Evolutionary conservation across 441 rosid species (phyloP).

Genomic region (Erodium texanum): DNA sequence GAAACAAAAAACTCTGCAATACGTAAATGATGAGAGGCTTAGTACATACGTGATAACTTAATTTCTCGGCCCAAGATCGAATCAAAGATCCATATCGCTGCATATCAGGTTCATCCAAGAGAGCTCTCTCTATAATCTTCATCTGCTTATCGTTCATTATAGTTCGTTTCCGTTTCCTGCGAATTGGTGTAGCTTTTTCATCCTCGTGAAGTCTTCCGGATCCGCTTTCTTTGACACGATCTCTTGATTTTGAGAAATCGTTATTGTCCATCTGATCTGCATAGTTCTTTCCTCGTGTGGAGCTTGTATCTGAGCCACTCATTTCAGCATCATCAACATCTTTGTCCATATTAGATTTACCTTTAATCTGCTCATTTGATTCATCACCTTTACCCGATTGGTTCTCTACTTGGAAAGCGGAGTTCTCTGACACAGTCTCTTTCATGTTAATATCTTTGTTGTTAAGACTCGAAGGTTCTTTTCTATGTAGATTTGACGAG

Average conservation of each 20-base stretch:
- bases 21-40: slow-evolving; percentile 9
- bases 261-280: slow-evolving; percentile 41
- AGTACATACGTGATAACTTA: slow-evolving; percentile 57
- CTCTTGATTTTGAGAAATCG: slow-evolving; percentile 16
- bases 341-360: slow-evolving; percentile 39
- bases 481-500: slow-evolving; percentile 34
- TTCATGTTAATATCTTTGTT: slow-evolving; percentile 29
- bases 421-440: slow-evolving; percentile 57
- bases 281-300: slow-evolving; percentile 51
- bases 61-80: slow-evolving; percentile 72
- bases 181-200: slow-evolving; percentile 46
- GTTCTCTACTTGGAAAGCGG: slow-evolving; percentile 44
- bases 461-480: slow-evolving; percentile 40
- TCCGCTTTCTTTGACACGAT: slow-evolving; percentile 37
- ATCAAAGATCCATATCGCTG: slow-evolving; percentile 63
- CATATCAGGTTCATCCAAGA: slow-evolving; percentile 89
- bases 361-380: slow-evolving; percentile 32
- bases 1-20: slow-evolving; percentile 8
- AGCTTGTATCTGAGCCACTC: slow-evolving; percentile 89
- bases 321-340: slow-evolving; percentile 65
- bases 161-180: slow-evolving; percentile 81
- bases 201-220: slow-evolving; percentile 40
- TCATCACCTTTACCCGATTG: slow-evolving; percentile 30
- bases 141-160: slow-evolving; percentile 90
- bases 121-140: slow-evolving; percentile 66